Evolutionary conservation across 1,284 basidiomycete species (phyloP), one percentile per base, ranked within the genome.

Genomic region (Malassezia furfur): DNA sequence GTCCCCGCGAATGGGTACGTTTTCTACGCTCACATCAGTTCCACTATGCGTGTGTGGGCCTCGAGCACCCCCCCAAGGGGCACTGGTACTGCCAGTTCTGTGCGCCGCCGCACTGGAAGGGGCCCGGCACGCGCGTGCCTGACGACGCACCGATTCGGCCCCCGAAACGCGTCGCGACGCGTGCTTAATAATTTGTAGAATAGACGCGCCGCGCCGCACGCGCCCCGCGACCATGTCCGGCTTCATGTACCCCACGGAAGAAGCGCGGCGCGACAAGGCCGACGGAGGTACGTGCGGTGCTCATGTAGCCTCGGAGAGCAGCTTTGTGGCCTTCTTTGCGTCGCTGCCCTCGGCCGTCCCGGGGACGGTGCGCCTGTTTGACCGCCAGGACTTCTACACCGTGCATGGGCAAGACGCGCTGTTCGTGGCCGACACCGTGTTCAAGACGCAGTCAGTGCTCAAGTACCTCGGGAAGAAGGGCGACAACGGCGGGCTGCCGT

Each of bases 331-430:
- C 2, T 65, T 60, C 57, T 73, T 73, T 60, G 43, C 44, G n/a
- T 50, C 32, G 21, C 44, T 62, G 17, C 66, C 70, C 58, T 54
- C 62, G 15, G 37, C 50, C 8, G 48, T 61, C 7, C 61, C 62
- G 3, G 69, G 66, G 12, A 73, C 69, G 2, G 51, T 74, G 14
- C 71, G 72, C 19, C 59, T 74, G 19, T 74, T 74, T 34, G 70
- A 74, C 50, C 65, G 72, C 4, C 80, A 83, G 65, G 85, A 90
- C 19, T 96, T 84, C 77, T 96, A 88, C 77, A 84, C 85, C 12
- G 85, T 84, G 0, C 90, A 96, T 69, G 91, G 90, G 0, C 77
- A 84, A 5, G 93, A 96, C 74, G 94, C 93, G 1, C 78, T 84
- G 37, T 88, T 85, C 67, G 84, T 96, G 61, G 91, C 91, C 3